A percentile compares a stretch with the other conserved stretches of the same genome.
Evolutionary conservation across 768 basidiomycete species (phyloP).

Genomic region (Russula olivacea): DNA sequence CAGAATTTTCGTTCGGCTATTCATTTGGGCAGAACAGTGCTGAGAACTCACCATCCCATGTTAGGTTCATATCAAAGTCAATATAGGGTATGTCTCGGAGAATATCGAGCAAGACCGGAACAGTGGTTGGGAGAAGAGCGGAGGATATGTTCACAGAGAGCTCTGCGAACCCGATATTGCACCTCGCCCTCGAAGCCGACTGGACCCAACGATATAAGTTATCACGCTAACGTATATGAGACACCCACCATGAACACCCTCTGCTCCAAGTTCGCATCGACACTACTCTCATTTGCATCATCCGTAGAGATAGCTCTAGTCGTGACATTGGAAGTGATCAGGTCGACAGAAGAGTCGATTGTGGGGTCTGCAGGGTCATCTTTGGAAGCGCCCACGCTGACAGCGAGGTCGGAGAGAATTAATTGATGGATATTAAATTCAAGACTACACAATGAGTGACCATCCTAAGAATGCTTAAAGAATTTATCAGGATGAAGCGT

Average conservation of each 20-base stretch:
- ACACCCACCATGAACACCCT: constrained; percentile 56
- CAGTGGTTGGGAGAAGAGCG: constrained; percentile 43
- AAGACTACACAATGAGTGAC: constrained; percentile 21
- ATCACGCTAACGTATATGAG: not conserved
- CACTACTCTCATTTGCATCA: constrained; percentile 5
- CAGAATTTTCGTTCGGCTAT: not conserved
- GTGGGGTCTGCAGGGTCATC: constrained; percentile 23
- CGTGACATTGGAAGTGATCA: constrained; percentile 58
- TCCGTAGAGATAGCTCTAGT: constrained; percentile 31
- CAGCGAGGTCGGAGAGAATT: constrained; percentile 26
- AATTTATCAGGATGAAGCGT: not conserved
- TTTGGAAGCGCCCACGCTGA: constrained; percentile 23
- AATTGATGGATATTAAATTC: constrained; percentile 26
- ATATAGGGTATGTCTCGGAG: constrained; percentile 66
- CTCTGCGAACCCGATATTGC: constrained; percentile 80
- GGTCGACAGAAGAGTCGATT: constrained; percentile 38
- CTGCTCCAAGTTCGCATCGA: constrained; percentile 28
- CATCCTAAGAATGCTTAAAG: not conserved
- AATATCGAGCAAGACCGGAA: constrained; percentile 59
- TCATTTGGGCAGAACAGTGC: not conserved
- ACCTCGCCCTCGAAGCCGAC: constrained; percentile 68
- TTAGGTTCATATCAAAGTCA: constrained; percentile 71
- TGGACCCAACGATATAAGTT: constrained; percentile 28
- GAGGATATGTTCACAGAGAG: constrained; percentile 61
- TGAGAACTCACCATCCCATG: constrained; percentile 62